phyloP scores from a whole-genome alignment of 306 rosid genomes.

The Sindora glabra region DNA sequence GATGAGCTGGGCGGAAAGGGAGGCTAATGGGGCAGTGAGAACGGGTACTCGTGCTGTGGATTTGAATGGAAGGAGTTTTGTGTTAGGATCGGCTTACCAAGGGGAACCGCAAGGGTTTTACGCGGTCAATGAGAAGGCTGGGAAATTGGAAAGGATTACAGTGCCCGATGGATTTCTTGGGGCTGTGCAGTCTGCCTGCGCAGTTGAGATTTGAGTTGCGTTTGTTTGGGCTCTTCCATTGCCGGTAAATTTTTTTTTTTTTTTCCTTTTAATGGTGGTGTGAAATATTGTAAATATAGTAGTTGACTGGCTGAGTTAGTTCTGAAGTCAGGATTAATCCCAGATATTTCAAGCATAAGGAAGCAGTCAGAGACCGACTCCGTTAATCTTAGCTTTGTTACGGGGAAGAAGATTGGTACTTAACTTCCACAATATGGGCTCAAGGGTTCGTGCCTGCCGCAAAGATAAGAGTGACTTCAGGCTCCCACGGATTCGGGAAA shows the following conservation, averaged over 20 bases:
- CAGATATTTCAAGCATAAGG: too few relatives aligned
- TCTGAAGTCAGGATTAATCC: too few relatives aligned
- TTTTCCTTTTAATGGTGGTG: too few relatives aligned
- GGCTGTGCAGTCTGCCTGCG: slow-evolving; percentile 44
- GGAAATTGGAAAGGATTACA: slow-evolving; percentile 22
- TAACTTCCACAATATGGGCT: too few relatives aligned
- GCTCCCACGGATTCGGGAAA: too few relatives aligned
- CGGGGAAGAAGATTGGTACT: too few relatives aligned
- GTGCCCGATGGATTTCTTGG: slow-evolving; percentile 22
- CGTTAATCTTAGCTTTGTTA: too few relatives aligned
- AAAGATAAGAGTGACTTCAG: too few relatives aligned
- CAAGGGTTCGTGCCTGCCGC: too few relatives aligned
- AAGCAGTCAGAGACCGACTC: too few relatives aligned
- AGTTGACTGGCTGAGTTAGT: too few relatives aligned
- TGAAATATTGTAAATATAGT: neutral
- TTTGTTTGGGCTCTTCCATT: neutral
- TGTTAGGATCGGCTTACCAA: slow-evolving; percentile 39
- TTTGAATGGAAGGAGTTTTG: slow-evolving; percentile 15
- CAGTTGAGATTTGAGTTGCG: slow-evolving; percentile 22
- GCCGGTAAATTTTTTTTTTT: too few relatives aligned
- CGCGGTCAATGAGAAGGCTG: slow-evolving; percentile 18
- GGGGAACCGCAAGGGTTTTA: slow-evolving; percentile 32
- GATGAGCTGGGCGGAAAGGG: slow-evolving; percentile 22
- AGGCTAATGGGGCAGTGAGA: slow-evolving; percentile 15
- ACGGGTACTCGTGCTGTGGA: slow-evolving; percentile 24